Percentiles rank a stretch among this genome's conserved stretches.
Conservation (phyloP, 306 rosid species). For the Spatholobus suberectus region DNA sequence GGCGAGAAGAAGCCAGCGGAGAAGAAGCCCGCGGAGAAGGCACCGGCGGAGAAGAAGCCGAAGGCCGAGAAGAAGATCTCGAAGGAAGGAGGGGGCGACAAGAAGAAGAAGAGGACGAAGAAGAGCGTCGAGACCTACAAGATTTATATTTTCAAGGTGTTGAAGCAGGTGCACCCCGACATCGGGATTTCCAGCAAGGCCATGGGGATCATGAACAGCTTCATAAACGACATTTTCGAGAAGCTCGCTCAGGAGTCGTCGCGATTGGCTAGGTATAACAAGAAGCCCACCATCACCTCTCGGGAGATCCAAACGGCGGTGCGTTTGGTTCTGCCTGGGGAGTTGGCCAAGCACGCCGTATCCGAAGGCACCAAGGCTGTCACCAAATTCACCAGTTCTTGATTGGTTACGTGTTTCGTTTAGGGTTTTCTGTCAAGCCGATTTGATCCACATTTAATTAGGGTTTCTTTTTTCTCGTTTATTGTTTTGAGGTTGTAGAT, state of each 20-base stretch:
- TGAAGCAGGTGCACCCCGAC: slow-evolving; percentile 88
- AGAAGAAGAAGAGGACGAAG: slow-evolving; percentile 76
- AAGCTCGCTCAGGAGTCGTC: slow-evolving; percentile 84
- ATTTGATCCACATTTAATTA: neutral
- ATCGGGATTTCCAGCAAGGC: slow-evolving; percentile 85
- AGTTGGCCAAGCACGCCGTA: slow-evolving; percentile 80
- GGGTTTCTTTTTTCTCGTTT: neutral
- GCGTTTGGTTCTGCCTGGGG: slow-evolving; percentile 78
- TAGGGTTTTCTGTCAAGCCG: neutral
- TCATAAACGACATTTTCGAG: slow-evolving; percentile 83
- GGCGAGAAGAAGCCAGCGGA: slow-evolving; percentile 82
- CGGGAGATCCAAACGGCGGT: slow-evolving; percentile 87
- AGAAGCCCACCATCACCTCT: slow-evolving; percentile 77
- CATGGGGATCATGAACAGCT: slow-evolving; percentile 87
- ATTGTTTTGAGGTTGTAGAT: neutral
- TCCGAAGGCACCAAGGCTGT: slow-evolving; percentile 87
- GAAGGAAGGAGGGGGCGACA: slow-evolving; percentile 72
- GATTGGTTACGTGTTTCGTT: neutral
- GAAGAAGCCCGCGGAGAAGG: slow-evolving; percentile 65
- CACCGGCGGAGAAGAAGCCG: slow-evolving; percentile 72
- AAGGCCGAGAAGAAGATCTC: slow-evolving; percentile 84
- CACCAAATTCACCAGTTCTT: slow-evolving; percentile 74
- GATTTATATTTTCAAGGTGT: slow-evolving; percentile 83
- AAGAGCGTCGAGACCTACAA: slow-evolving; percentile 75
- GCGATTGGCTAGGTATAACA: slow-evolving; percentile 68